Evolutionary conservation across 2,329 filamentous ascomycete species (phyloP).

Genomic region (Arthrocladium fulminans): DNA sequence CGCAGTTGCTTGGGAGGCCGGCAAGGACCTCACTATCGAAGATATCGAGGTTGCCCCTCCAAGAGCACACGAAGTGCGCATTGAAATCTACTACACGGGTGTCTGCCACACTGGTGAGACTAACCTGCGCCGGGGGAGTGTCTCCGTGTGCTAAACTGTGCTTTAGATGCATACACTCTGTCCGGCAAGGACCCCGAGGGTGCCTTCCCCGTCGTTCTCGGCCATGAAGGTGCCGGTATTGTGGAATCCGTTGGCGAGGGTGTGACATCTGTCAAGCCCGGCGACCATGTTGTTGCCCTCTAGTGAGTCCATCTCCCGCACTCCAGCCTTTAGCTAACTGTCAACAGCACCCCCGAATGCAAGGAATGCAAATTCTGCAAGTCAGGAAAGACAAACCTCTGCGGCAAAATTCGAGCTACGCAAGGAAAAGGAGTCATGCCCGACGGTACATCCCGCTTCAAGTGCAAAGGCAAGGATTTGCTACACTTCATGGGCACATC

Average conservation of each 20-base stretch:
- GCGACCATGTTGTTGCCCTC: constrained; percentile 82
- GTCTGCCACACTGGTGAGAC: constrained; percentile 88
- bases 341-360: constrained; percentile 83
- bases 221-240: constrained; percentile 84
- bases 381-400: constrained; percentile 98
- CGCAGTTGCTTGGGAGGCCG: constrained; percentile 94
- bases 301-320: constrained; percentile 51
- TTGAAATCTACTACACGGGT: constrained; percentile 94
- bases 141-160: constrained; percentile 4
- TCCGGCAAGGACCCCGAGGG: constrained; percentile 97
- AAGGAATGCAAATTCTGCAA: constrained; percentile 99
- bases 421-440: constrained; percentile 96
- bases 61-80: constrained; percentile 87
- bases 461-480: constrained; percentile 85
- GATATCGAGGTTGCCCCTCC: constrained; percentile 87
- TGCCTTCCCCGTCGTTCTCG: constrained; percentile 79
- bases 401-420: constrained; percentile 95
- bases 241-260: constrained; percentile 92
- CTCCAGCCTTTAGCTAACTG: constrained; percentile 7
- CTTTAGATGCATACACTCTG: constrained; percentile 77
- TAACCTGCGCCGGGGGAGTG: constrained; percentile 6
- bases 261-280: constrained; percentile 86
- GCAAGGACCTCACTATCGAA: constrained; percentile 79
- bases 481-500: constrained; percentile 99
- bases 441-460: constrained; percentile 90